Base-by-base conservation (phyloP, 345 rosid species). In the Gossypium turneri region DNA sequence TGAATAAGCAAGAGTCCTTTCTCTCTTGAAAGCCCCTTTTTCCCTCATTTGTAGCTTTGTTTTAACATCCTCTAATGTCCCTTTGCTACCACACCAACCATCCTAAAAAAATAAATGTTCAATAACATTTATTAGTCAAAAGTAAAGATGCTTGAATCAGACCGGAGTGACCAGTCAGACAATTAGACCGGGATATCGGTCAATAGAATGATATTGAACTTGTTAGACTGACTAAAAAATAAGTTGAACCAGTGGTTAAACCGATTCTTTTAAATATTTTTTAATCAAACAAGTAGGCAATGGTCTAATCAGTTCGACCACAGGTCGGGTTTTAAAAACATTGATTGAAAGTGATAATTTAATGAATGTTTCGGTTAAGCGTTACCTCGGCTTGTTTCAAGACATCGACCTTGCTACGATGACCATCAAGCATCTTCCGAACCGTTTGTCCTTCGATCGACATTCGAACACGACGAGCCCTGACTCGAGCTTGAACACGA, bases 41-140 rank as follows among this genome's bases (percentile, higher is more conserved):
- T 89, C 94, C 87, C 94, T 90, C 85, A 85, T 81, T 78, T 92
- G 98, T 29, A 95, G 79, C 84, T 90, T 90, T 8, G 82, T 19
- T 80, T 89, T 92, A 1, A 95, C 78, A 80, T 91, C 94, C 55
- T 88, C 83, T 2, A 95, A 60, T n/a, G 99, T 95, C 13, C 99
- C 97, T 79, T 88, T 91, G 75, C 97, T 87, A 76, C 89, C 94
- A 73, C 99, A 95, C 99, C 99, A 95, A 8, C 98, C 96, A 83
- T 90, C 86, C 98, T 94, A 81, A 83, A 80, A 57, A 19, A 12
- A 72, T 58, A 12, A 34, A 34, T 34, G 41, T 34, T 34, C 41
- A 34, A 5, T 34, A 4, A 34, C 7, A 34, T 34, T 34, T 1
- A 5, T 5, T 34, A 34, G 7, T 34, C 41, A 5, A 34, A 34